Conservation (phyloP, 805 yeast species). For the Hanseniaspora meyeri region DNA sequence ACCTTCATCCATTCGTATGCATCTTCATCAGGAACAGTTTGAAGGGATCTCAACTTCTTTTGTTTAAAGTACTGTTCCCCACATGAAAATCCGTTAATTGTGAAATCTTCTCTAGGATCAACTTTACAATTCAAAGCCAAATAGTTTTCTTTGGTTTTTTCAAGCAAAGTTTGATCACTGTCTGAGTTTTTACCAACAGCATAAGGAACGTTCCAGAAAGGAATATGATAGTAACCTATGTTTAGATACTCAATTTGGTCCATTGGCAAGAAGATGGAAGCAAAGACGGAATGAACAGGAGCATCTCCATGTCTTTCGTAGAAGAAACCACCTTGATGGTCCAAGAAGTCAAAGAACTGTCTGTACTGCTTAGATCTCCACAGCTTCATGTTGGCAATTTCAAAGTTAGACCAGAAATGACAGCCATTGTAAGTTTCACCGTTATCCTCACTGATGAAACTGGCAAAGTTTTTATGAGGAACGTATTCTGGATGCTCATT, state of each 20-base stretch:
- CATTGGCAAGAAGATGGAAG: constrained; percentile 44
- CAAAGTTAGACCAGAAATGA: constrained; percentile 77
- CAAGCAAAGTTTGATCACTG: background rate
- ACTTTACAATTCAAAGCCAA: constrained; percentile 49
- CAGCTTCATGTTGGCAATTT: constrained; percentile 59
- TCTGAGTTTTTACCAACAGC: constrained; percentile 1
- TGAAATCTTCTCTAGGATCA: constrained; percentile 57
- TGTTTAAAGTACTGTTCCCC: constrained; percentile 46
- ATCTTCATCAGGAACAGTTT: constrained; percentile 25
- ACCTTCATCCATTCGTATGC: constrained; percentile 1
- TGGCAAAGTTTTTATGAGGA: constrained; percentile 39
- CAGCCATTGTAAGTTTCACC: constrained; percentile 61
- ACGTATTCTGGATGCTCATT: constrained; percentile 32
- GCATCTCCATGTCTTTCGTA: constrained; percentile 94
- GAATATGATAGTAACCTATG: constrained; percentile 63
- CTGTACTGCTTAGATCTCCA: constrained; percentile 48
- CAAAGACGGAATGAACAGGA: constrained; percentile 75
- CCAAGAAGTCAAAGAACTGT: constrained; percentile 50
- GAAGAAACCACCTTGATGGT: constrained; percentile 62
- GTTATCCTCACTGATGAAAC: constrained; percentile 50
- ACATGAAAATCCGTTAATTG: constrained; percentile 60
- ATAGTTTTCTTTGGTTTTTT: constrained; percentile 38
- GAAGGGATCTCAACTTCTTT: constrained; percentile 41
- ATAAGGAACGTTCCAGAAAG: constrained; percentile 63
- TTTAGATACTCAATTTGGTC: constrained; percentile 58